Conservation (phyloP, 805 yeast genomes). For the Candida sakaeoensis region DNA sequence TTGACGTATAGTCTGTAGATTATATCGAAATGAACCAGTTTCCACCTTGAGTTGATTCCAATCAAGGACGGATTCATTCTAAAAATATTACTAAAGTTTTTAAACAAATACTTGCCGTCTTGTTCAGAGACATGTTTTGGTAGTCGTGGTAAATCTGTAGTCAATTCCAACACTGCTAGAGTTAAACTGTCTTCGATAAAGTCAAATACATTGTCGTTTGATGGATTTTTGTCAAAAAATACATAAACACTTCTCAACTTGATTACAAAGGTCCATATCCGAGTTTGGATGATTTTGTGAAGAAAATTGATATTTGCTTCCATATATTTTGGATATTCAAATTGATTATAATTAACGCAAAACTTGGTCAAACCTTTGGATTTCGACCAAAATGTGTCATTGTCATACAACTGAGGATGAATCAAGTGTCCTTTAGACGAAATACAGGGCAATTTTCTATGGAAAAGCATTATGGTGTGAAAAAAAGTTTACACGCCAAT, state of each 20-base stretch:
- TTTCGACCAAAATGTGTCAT: conserved; percentile 1
- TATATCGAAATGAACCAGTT: not conserved
- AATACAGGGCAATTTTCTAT: not conserved
- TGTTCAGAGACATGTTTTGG: not conserved
- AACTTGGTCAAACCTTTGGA: not conserved
- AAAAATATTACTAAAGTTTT: not conserved
- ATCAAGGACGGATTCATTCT: not conserved
- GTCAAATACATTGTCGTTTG: not conserved
- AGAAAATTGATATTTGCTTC: not conserved
- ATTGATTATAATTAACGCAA: not conserved
- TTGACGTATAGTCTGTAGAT: not conserved
- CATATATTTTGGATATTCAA: not conserved
- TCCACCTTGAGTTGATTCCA: not conserved
- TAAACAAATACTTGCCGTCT: not conserved
- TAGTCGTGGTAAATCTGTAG: not conserved
- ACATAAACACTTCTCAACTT: not conserved
- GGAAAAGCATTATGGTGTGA: not conserved
- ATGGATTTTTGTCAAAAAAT: not conserved
- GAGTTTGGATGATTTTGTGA: not conserved
- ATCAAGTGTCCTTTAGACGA: not conserved
- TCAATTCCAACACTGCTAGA: not conserved
- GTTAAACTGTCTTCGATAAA: not conserved
- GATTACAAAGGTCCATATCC: not conserved
- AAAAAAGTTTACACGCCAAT: not conserved
- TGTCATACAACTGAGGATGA: not conserved